These are phyloP conservation scores for Scortechinia acanthostroma DNA, from an alignment of 2,329 filamentous ascomycete species.

Conservation along the genomic window DNA sequence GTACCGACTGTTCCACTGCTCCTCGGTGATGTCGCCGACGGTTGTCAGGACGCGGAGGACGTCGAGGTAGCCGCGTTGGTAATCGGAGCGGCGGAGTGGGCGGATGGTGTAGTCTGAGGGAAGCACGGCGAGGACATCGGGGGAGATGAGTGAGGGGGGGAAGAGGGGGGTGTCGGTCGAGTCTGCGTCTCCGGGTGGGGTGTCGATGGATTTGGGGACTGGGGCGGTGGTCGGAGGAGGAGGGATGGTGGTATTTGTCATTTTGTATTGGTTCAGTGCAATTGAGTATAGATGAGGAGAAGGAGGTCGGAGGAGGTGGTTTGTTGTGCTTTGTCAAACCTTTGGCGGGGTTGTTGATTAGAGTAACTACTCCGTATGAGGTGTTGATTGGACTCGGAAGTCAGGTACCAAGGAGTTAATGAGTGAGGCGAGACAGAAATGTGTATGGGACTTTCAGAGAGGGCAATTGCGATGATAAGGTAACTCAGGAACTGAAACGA, in stretches of 20 bases:
- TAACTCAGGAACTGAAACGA: too few relatives aligned
- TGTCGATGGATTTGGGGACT: not conserved
- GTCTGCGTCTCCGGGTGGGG: not conserved
- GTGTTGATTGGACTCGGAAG: too few relatives aligned
- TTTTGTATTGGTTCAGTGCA: too few relatives aligned
- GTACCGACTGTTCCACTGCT: constrained; percentile 62
- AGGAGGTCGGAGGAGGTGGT: too few relatives aligned
- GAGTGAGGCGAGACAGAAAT: too few relatives aligned
- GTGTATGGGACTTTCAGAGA: too few relatives aligned
- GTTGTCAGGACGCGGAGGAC: constrained; percentile 71
- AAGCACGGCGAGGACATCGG: constrained; percentile 48
- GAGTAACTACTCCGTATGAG: too few relatives aligned
- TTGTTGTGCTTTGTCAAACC: too few relatives aligned
- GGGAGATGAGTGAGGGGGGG: constrained; percentile 56
- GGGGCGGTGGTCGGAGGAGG: not conserved
- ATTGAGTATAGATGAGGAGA: not conserved
- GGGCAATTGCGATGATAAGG: too few relatives aligned
- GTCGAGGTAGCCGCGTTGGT: constrained; percentile 65
- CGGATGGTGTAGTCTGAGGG: constrained; percentile 67
- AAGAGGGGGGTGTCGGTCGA: constrained; percentile 39
- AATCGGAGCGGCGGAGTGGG: constrained; percentile 63
- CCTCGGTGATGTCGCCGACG: constrained; percentile 64
- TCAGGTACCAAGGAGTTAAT: too few relatives aligned
- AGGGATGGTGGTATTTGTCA: not conserved
- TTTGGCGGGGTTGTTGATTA: too few relatives aligned